Conservation (phyloP, 2,329 filamentous ascomycete genomes). For the Xylaria polymorpha region DNA sequence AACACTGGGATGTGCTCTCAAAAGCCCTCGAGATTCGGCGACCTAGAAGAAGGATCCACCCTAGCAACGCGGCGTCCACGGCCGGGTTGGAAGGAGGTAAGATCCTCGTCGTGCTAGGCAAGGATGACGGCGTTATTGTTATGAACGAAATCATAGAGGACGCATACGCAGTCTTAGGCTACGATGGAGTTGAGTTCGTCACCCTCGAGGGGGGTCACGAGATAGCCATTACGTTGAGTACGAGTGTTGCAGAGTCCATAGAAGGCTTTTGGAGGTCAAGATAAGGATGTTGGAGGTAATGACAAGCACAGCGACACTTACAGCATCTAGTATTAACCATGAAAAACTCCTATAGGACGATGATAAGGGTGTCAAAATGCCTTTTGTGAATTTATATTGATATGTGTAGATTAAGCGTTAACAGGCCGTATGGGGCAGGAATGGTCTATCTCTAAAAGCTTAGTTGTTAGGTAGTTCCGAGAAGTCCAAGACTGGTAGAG, state of each 20-base stretch:
- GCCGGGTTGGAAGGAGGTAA: conserved; percentile 58
- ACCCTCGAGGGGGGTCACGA: conserved; percentile 75
- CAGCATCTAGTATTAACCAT: background rate
- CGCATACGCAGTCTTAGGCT: conserved; percentile 66
- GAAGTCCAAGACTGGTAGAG: background rate
- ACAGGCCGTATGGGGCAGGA: too few relatives aligned
- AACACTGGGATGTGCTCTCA: conserved; percentile 70
- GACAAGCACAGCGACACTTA: background rate
- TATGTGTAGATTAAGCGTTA: too few relatives aligned
- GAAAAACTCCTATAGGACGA: background rate
- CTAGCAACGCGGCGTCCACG: conserved; percentile 43
- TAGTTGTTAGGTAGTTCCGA: background rate
- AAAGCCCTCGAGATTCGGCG: conserved; percentile 55
- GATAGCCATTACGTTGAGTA: conserved; percentile 71
- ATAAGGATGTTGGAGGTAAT: background rate
- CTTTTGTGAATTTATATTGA: too few relatives aligned
- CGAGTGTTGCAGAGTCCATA: conserved; percentile 63
- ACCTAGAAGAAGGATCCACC: background rate
- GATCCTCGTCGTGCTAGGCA: conserved; percentile 74
- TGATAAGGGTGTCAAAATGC: too few relatives aligned
- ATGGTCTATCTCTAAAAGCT: background rate
- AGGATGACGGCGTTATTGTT: conserved; percentile 74
- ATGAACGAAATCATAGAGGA: conserved; percentile 73
- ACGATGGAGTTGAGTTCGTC: conserved; percentile 66
- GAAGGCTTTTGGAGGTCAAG: conserved; percentile 34